phyloP scores from a whole-genome alignment of 306 rosid species.

The Vicia villosa region DNA sequence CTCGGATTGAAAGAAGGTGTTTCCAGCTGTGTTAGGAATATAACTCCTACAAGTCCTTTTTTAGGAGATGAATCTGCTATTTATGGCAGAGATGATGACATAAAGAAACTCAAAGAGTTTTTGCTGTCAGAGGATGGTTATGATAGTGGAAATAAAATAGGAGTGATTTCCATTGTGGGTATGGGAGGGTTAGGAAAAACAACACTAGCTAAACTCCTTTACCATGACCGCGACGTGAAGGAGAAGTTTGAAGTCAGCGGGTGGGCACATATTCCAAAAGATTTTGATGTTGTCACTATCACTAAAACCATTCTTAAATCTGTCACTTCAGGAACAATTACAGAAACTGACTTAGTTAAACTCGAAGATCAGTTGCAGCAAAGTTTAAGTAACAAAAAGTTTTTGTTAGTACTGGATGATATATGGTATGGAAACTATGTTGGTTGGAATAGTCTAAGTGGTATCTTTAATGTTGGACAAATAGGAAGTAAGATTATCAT shows the following conservation, averaged over 20 bases:
- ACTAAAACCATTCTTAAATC: constrained; percentile 33
- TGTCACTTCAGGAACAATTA: background rate
- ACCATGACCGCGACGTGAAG: constrained; percentile 6
- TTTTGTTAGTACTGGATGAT: constrained; percentile 50
- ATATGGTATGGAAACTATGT: constrained; percentile 43
- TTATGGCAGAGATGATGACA: constrained; percentile 22
- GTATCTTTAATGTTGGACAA: background rate
- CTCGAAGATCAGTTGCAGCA: constrained; percentile 28
- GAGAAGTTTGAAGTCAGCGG: constrained; percentile 17
- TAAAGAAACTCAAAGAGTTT: constrained; percentile 7
- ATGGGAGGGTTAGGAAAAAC: constrained; percentile 35
- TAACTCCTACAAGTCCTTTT: constrained; percentile 22
- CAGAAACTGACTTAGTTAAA: constrained; percentile 17
- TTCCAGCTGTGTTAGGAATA: background rate
- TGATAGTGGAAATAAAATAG: no score
- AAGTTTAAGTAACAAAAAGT: constrained; percentile 30
- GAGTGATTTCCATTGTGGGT: no score
- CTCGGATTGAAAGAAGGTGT: constrained; percentile 25
- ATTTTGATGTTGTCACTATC: constrained; percentile 38
- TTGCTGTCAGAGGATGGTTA: no score
- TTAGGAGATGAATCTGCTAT: constrained; percentile 16
- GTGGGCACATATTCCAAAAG: constrained; percentile 38
- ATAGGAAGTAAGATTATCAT: background rate
- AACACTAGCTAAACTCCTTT: constrained; percentile 36
- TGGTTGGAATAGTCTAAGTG: constrained; percentile 41